phyloP scores from a whole-genome alignment of 2,329 filamentous ascomycete species.

The Aureobasidium sp. region DNA sequence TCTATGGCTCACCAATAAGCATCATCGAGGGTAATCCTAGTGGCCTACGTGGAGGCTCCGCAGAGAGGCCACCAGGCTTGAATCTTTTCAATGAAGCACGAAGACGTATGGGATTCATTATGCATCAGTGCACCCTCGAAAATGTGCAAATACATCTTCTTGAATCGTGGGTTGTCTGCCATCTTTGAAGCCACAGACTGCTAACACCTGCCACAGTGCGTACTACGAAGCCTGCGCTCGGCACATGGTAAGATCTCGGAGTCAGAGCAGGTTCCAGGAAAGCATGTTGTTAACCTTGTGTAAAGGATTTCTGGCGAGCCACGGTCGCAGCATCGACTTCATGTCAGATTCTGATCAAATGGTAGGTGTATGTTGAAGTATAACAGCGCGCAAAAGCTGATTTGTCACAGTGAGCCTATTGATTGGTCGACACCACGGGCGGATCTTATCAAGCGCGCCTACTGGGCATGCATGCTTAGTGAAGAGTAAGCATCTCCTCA shows the following conservation, averaged over 20 bases:
- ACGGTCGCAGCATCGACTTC: slow-evolving; percentile 50
- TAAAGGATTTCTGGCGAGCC: slow-evolving; percentile 51
- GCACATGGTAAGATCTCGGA: slow-evolving; percentile 41
- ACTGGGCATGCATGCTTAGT: slow-evolving; percentile 52
- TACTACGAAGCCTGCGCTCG: slow-evolving; percentile 50
- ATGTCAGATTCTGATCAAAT: slow-evolving; percentile 50
- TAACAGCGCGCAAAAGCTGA: slow-evolving; percentile 22
- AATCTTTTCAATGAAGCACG: slow-evolving; percentile 57
- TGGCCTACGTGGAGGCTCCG: slow-evolving; percentile 47
- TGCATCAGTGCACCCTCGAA: slow-evolving; percentile 50
- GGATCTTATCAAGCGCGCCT: slow-evolving; percentile 49
- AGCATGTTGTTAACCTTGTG: not conserved
- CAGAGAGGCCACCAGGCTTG: slow-evolving; percentile 48
- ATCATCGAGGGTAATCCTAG: slow-evolving; percentile 41
- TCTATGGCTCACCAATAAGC: slow-evolving; percentile 41
- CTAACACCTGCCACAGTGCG: slow-evolving; percentile 31
- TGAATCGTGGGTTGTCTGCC: slow-evolving; percentile 40
- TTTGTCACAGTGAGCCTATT: slow-evolving; percentile 26
- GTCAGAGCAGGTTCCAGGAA: not conserved
- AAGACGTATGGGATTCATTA: slow-evolving; percentile 51
- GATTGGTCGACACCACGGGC: slow-evolving; percentile 43
- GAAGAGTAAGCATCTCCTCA: slow-evolving; percentile 39
- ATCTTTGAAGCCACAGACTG: not conserved
- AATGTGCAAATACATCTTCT: slow-evolving; percentile 54
- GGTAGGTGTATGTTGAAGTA: slow-evolving; percentile 34